These are phyloP conservation scores for Selaginella tamariscina DNA, from an alignment of 75 land plant species.

Conservation along the genomic window DNA sequence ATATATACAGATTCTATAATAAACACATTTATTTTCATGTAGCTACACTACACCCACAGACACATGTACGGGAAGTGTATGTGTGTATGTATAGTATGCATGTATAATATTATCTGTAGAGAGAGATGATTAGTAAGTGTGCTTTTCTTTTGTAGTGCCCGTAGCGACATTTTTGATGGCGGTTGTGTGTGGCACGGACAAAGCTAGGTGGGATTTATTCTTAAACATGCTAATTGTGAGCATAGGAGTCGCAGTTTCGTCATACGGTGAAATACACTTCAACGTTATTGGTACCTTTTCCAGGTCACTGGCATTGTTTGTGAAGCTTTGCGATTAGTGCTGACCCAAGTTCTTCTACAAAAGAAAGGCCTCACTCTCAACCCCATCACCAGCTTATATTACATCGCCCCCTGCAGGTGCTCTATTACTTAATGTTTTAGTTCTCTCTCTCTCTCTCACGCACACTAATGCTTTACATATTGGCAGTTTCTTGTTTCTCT, in stretches of 20 bases:
- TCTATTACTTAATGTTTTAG: slow-evolving; percentile 6
- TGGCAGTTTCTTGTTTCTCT: slow-evolving; percentile 67
- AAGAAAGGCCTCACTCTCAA: slow-evolving; percentile 78
- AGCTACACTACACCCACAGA: too few species aligned
- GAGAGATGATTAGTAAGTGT: too few species aligned
- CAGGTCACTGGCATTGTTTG: slow-evolving; percentile 87
- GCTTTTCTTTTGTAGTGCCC: slow-evolving; percentile 56
- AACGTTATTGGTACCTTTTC: slow-evolving; percentile 72
- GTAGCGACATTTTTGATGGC: slow-evolving; percentile 90
- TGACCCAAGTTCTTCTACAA: slow-evolving; percentile 87
- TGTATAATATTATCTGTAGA: too few species aligned
- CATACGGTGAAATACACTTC: slow-evolving; percentile 93
- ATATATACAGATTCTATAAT: too few species aligned
- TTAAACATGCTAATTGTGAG: slow-evolving; percentile 88
- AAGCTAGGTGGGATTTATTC: slow-evolving; percentile 64
- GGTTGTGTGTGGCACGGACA: slow-evolving; percentile 74
- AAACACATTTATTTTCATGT: too few species aligned
- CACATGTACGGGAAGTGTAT: too few species aligned
- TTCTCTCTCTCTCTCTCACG: not conserved
- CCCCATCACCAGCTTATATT: slow-evolving; percentile 84
- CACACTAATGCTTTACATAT: not conserved
- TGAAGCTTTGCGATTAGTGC: slow-evolving; percentile 86
- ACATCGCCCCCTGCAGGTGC: slow-evolving; percentile 97
- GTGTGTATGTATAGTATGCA: too few species aligned
- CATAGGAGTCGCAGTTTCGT: slow-evolving; percentile 78